A percentile compares a stretch with the other conserved stretches of the same genome.
Conservation (phyloP, 148 eudicot species). For the Rhododendron mucronatum region DNA sequence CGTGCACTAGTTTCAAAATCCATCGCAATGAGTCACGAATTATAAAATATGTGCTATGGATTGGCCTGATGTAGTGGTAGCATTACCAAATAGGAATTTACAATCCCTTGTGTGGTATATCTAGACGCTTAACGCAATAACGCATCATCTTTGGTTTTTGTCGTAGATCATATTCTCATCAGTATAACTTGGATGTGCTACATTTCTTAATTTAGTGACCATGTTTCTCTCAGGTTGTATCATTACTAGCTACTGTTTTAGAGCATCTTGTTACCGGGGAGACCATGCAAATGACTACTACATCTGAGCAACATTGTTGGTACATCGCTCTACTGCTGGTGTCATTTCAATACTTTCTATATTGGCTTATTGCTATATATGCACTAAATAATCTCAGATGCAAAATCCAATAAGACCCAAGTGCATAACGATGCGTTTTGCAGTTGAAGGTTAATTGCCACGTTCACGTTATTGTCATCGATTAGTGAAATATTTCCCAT, state of each 20-base stretch:
- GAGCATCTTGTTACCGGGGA: slow-evolving; percentile 97
- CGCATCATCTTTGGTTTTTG: not conserved
- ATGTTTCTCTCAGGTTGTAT: slow-evolving; percentile 57
- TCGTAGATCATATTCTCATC: not conserved
- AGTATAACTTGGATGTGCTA: not conserved
- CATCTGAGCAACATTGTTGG: slow-evolving; percentile 85
- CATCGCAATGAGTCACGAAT: not conserved
- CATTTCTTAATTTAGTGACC: not conserved
- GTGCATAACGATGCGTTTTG: not conserved
- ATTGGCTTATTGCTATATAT: not conserved
- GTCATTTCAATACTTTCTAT: not conserved
- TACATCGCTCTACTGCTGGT: slow-evolving; percentile 24
- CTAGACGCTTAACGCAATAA: not conserved
- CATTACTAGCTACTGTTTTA: slow-evolving; percentile 75
- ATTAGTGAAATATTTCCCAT: not conserved
- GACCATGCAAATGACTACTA: slow-evolving; percentile 94
- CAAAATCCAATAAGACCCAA: not conserved
- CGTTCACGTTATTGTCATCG: not conserved
- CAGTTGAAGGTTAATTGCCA: slow-evolving; percentile 3
- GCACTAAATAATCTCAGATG: not conserved
- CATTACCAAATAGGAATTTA: not conserved
- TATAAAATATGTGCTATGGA: not conserved
- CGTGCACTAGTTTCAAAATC: not conserved
- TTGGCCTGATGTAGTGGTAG: not conserved
- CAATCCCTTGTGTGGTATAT: not conserved